These are phyloP conservation scores for Millerozyma miso DNA, from an alignment of 805 yeast species.

Conservation along the genomic window DNA sequence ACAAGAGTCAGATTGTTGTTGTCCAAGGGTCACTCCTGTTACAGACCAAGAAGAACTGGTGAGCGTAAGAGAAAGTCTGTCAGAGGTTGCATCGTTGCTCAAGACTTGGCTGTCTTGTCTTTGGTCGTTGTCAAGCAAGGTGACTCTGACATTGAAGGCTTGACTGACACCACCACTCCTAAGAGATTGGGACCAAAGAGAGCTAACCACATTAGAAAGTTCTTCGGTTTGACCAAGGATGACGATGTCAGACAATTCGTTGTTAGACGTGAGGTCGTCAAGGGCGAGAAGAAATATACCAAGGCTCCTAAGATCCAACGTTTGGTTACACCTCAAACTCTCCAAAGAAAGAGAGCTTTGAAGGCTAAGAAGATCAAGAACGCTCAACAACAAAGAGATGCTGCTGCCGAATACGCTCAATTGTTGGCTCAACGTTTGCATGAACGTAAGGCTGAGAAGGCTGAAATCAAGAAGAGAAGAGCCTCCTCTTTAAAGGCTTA, in stretches of 20 bases:
- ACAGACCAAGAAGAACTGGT: conserved; percentile 99
- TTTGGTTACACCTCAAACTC: conserved; percentile 97
- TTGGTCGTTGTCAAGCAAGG: conserved; percentile 96
- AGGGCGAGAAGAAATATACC: conserved; percentile 98
- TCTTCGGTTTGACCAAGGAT: conserved; percentile 96
- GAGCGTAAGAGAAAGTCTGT: conserved; percentile 99
- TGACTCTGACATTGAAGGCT: conserved; percentile 91
- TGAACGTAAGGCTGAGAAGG: conserved; percentile 97
- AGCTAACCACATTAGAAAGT: conserved; percentile 99
- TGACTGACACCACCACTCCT: conserved; percentile 92
- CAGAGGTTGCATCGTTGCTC: conserved; percentile 98
- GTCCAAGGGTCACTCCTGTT: conserved; percentile 93
- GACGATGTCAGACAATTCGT: conserved; percentile 88
- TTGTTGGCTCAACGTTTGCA: conserved; percentile 96
- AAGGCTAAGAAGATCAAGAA: conserved; percentile 89
- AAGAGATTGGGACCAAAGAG: conserved; percentile 99
- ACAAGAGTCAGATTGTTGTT: conserved; percentile 97
- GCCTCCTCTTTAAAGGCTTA: conserved; percentile 97
- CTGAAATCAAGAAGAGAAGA: conserved; percentile 99
- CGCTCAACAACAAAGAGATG: conserved; percentile 99
- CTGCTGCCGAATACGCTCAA: conserved; percentile 99
- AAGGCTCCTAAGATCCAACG: conserved; percentile 99
- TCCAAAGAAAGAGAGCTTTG: conserved; percentile 98
- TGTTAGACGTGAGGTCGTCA: conserved; percentile 96
- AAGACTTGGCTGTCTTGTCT: conserved; percentile 94